phyloP scores from a whole-genome alignment of 352 stramenopile genomes.

The Globisporangium barbulae region DNA sequence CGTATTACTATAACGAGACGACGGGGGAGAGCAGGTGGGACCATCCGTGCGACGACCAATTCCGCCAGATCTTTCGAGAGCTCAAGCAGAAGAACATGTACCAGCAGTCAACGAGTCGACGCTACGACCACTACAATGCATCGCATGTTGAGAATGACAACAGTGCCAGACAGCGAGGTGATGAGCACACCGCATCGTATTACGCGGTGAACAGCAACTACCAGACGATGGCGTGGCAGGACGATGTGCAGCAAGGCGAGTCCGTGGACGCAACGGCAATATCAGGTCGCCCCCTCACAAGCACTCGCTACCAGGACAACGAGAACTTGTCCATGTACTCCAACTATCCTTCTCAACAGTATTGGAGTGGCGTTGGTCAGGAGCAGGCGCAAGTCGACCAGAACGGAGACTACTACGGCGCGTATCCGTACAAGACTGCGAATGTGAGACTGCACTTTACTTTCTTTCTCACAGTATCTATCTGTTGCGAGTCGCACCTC shows the following conservation, averaged over 20 bases:
- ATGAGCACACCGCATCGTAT: conserved; percentile 12
- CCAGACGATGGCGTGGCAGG: conserved; percentile 15
- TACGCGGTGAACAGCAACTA: conserved; percentile 7
- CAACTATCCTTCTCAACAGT: conserved; percentile 4
- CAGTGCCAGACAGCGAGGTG: background rate
- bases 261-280: background rate
- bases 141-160: background rate
- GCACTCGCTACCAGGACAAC: background rate
- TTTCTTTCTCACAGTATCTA: background rate
- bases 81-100: conserved; percentile 29
- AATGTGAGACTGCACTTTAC: conserved; percentile 12
- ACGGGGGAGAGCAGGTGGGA: conserved; percentile 82
- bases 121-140: conserved; percentile 12
- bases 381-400: background rate
- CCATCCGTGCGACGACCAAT: conserved; percentile 73
- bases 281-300: background rate
- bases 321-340: conserved; percentile 9
- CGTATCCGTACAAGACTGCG: conserved; percentile 8
- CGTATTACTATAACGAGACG: conserved; percentile 82
- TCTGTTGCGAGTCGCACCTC: background rate
- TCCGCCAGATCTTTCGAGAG: conserved; percentile 48
- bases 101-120: conserved; percentile 2
- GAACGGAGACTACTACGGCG: background rate
- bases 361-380: background rate
- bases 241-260: conserved; percentile 6